Evolutionary conservation across 2,329 filamentous ascomycete genomes (phyloP).

Genomic region (Monosporascus sp.): DNA sequence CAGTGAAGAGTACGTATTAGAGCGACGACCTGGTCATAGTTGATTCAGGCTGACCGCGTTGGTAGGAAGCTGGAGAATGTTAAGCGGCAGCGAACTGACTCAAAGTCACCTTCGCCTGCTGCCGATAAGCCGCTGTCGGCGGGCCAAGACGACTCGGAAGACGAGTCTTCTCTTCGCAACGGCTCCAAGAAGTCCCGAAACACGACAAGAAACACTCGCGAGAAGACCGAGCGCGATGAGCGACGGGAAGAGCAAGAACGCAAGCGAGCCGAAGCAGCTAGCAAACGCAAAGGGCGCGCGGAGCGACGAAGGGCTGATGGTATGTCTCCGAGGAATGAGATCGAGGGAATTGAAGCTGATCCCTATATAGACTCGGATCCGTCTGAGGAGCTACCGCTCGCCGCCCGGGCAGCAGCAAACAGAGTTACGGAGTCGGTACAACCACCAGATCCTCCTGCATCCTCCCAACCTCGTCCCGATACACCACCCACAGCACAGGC

Average conservation of each 20-base stretch:
- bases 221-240: conserved; percentile 66
- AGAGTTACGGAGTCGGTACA: conserved; percentile 28
- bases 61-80: conserved; percentile 62
- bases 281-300: conserved; percentile 74
- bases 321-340: conserved; percentile 34
- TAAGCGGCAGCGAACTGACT: conserved; percentile 82
- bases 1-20: conserved; percentile 78
- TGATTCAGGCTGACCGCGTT: conserved; percentile 20
- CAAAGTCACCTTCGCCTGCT: conserved; percentile 62
- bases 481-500: conserved; percentile 38
- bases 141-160: conserved; percentile 61
- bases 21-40: conserved; percentile 5
- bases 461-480: conserved; percentile 42
- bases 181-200: conserved; percentile 57
- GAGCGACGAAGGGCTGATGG: conserved; percentile 79
- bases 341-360: conserved; percentile 31
- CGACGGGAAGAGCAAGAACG: conserved; percentile 71
- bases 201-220: conserved; percentile 53
- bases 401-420: conserved; percentile 33
- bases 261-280: conserved; percentile 68
- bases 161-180: conserved; percentile 62
- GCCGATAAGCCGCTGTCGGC: conserved; percentile 42
- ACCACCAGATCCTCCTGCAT: conserved; percentile 38
- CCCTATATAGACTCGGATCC: conserved; percentile 61
- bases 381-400: conserved; percentile 60